phyloP scores from a whole-genome alignment of 192 early-diverging fungal species.

The Lobosporangium transversale region DNA sequence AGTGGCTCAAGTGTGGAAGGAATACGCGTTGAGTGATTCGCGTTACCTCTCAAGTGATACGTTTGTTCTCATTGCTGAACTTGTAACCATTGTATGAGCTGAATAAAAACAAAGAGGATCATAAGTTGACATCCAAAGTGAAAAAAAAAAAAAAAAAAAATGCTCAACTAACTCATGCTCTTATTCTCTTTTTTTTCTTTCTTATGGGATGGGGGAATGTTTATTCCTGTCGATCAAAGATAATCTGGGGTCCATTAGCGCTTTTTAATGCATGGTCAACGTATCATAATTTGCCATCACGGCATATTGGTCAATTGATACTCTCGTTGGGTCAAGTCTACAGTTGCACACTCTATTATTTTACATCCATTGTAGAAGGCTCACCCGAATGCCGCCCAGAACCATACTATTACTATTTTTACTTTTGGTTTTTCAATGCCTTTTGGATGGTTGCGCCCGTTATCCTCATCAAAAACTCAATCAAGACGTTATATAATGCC shows the following conservation, averaged over 20 bases:
- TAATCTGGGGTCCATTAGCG: conserved; percentile 61
- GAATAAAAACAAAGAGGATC: no score
- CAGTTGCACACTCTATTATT: conserved; percentile 83
- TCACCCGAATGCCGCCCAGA: conserved; percentile 70
- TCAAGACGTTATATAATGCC: conserved; percentile 1
- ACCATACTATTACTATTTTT: conserved; percentile 85
- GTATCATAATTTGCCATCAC: conserved; percentile 59
- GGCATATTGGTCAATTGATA: conserved; percentile 65
- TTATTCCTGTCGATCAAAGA: no score
- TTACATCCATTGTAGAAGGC: conserved; percentile 72
- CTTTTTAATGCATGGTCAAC: conserved; percentile 61
- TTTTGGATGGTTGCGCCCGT: conserved; percentile 82
- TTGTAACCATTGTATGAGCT: no score
- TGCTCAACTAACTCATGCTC: no score
- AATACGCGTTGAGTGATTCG: conserved; percentile 89
- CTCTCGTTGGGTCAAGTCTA: conserved; percentile 78
- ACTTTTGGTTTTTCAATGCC: conserved; percentile 84
- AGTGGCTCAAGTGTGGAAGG: conserved; percentile 86
- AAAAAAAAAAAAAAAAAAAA: no score
- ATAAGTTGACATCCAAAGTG: no score
- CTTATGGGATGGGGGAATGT: not conserved
- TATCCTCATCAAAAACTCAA: conserved; percentile 45
- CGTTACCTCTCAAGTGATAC: conserved; percentile 86
- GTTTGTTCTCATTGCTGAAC: conserved; percentile 83
- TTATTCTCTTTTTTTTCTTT: conserved; percentile 2